phyloP scores from a whole-genome alignment of 2,329 filamentous ascomycete species.

The Lachnellula willkommii region DNA sequence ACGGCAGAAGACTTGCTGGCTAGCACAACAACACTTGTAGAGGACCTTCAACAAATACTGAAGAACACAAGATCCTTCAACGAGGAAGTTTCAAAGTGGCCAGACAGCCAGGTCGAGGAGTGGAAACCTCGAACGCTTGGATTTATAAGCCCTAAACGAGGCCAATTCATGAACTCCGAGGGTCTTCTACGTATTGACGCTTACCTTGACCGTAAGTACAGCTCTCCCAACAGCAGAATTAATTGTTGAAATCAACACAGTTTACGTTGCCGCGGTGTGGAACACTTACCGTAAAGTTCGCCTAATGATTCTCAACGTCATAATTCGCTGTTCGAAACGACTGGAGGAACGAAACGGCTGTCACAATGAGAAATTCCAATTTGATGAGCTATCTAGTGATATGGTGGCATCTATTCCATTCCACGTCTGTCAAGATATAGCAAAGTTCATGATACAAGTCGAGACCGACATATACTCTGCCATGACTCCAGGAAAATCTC shows the following conservation, averaged over 20 bases:
- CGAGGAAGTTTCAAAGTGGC: neutral
- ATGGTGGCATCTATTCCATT: slow-evolving; percentile 20
- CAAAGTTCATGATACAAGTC: neutral
- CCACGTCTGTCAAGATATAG: slow-evolving; percentile 5
- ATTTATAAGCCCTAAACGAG: neutral
- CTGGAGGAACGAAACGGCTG: neutral
- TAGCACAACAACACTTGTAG: neutral
- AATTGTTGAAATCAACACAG: neutral
- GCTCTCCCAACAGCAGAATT: neutral
- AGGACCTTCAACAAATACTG: neutral
- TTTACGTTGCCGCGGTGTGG: slow-evolving; percentile 49
- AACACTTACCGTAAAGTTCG: slow-evolving; percentile 49
- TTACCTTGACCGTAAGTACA: neutral
- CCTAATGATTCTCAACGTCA: slow-evolving; percentile 46
- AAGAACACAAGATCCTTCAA: neutral
- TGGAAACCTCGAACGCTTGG: neutral
- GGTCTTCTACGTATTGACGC: neutral
- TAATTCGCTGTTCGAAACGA: slow-evolving; percentile 32
- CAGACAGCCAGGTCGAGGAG: neutral
- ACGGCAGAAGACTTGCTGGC: neutral
- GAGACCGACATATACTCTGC: neutral
- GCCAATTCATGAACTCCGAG: neutral
- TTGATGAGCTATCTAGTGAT: slow-evolving; percentile 4
- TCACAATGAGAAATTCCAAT: neutral
- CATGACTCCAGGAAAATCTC: slow-evolving; percentile 14